Base-by-base conservation (phyloP, 768 basidiomycete species). In the Rhodotorula graminis region DNA sequence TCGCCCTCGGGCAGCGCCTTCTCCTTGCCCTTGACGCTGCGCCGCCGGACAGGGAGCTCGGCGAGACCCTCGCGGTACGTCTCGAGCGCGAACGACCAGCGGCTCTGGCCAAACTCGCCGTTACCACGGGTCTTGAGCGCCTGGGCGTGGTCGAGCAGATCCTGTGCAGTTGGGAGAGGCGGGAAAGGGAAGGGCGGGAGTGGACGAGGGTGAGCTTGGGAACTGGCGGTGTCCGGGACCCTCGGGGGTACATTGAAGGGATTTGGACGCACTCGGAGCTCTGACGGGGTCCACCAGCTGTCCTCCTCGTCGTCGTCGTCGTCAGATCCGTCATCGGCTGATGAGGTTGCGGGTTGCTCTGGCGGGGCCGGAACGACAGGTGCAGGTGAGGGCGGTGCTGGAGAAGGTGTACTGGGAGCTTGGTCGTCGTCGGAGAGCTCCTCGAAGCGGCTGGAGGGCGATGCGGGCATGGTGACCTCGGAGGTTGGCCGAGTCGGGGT, bases 21-120 rank as follows among this genome's bases (percentile, higher is more conserved):
- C 47, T 59, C 72, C 56, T 73, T 73, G n/a, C 75, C 61, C 58
- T 76, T 72, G 19, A n/a, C 7, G 37, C 31, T 33, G 19, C 3
- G 49, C 10, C 4, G 16, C 16, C n/a, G 25, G 37, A 25, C 12
- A 18, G 75, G 75, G n/a, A 76, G 66, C 40, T 73, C 69, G 8
- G 31, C 66, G 8, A 76, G 52, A 2, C 55, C 75, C 23, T 73
- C 55, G 21, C 70, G 60, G 60, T 76, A 76, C 21, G 61, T 65
- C 29, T 29, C 75, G 50, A 76, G 63, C 11, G 75, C 75, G 2
- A 42, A 16, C 47, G 73, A 66, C 62, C 58, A 71, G 6, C 67
- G 64, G 0, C 67, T 67, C 19, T 63, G 66, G 4, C 70, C 72
- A 33, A 73, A 76, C 55, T 65, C 47, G 7, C 52, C 46, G 40